phyloP scores from a whole-genome alignment of 1,139 yeast genomes.

The Sugiyamaella pinicola region DNA sequence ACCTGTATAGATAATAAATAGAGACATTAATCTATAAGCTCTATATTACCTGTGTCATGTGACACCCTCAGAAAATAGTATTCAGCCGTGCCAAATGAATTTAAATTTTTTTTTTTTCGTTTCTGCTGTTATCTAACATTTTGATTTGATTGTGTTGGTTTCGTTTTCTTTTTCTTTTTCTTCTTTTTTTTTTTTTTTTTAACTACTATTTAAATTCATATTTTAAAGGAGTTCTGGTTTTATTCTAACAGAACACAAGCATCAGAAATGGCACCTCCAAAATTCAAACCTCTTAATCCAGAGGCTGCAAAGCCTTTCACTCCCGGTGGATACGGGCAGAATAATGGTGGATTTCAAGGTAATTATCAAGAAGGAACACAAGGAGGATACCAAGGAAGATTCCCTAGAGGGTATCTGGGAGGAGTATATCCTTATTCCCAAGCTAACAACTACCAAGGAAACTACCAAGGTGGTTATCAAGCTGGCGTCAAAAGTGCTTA shows the following conservation, averaged over 20 bases:
- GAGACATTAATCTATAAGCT: no score
- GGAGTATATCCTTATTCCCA: conserved; percentile 11
- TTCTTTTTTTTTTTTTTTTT: not conserved
- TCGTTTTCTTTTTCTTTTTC: not conserved
- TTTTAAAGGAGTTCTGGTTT: not conserved
- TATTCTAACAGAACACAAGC: no score
- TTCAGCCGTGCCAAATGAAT: not conserved
- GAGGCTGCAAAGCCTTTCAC: conserved; percentile 16
- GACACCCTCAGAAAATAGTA: not conserved
- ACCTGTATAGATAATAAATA: no score
- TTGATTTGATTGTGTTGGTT: not conserved
- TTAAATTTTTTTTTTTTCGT: not conserved
- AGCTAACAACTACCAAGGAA: conserved; percentile 1
- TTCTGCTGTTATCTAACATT: conserved; percentile 2
- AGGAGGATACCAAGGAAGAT: not conserved
- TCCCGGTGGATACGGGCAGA: conserved; percentile 14
- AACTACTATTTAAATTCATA: not conserved
- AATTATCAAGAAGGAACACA: not conserved
- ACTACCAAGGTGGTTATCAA: conserved; percentile 16
- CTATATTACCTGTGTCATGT: not conserved
- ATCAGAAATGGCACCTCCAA: conserved; percentile 26
- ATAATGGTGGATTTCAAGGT: not conserved
- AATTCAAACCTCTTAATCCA: conserved; percentile 26
- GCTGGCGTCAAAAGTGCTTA: conserved; percentile 7
- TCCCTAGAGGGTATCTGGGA: conserved; percentile 6